A percentile compares a stretch with the other conserved stretches of the same genome.
phyloP scores from a whole-genome alignment of 305 asterid species.

The Solanum hybrid region DNA sequence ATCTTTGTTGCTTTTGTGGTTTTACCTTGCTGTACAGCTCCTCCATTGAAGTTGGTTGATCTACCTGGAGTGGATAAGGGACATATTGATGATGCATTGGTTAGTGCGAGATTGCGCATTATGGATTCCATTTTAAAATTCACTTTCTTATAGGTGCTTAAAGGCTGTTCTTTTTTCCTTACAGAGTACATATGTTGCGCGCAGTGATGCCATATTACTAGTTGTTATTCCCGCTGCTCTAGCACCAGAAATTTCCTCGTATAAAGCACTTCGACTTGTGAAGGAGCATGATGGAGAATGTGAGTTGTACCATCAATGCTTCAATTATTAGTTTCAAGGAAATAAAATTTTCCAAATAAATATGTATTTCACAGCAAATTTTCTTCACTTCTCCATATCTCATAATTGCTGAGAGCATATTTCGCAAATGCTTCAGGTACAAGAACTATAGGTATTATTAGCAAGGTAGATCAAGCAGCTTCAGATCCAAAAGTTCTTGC shows the following conservation, averaged over 20 bases:
- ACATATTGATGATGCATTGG: constrained; percentile 68
- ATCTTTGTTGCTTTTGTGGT: not conserved
- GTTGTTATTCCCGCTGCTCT: constrained; percentile 87
- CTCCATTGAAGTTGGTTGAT: constrained; percentile 81
- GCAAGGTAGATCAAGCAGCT: constrained; percentile 95
- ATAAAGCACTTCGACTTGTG: constrained; percentile 87
- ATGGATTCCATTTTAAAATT: not conserved
- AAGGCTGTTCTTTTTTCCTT: not conserved
- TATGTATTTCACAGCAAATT: not conserved
- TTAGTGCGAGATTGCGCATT: constrained; percentile 24
- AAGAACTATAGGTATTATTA: constrained; percentile 94
- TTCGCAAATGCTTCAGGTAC: constrained; percentile 40
- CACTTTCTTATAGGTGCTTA: not conserved
- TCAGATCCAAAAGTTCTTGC: constrained; percentile 91
- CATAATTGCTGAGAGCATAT: not conserved
- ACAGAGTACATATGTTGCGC: constrained; percentile 86
- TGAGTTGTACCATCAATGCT: constrained; percentile 27
- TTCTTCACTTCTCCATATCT: constrained; percentile 5
- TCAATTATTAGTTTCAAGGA: constrained; percentile 4
- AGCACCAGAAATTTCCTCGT: constrained; percentile 87
- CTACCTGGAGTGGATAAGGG: constrained; percentile 85
- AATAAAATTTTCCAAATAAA: not conserved
- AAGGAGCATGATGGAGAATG: constrained; percentile 98
- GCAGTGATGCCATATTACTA: constrained; percentile 82
- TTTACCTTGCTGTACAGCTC: constrained; percentile 47